Evolutionary conservation across 1,284 basidiomycete species (phyloP), one percentile per base, ranked within the genome.

Genomic region (Sutorius eximius): DNA sequence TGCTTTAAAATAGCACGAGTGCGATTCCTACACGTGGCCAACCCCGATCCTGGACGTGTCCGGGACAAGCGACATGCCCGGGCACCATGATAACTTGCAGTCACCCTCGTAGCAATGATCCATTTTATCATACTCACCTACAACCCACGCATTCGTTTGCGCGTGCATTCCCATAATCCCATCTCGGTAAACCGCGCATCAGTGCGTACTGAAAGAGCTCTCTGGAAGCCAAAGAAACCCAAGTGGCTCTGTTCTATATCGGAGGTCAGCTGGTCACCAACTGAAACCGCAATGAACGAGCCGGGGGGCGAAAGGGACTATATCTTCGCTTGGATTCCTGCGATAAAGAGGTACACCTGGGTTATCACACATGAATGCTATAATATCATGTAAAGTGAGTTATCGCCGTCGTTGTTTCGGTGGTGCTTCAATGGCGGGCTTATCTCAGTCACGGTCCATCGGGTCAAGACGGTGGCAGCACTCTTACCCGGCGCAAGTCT

Each of bases 291-390:
- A 20, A 45, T 60, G 18, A 56, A 57, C n/a, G 51, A 49, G 34
- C 52, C 27, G 24, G 46, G 44, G 52, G 22, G 51, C 52, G 22
- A 53, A 52, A 30, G 44, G 52, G 16, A 18, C 38, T 11, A 40
- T n/a, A 24, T 46, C 37, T 32, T 63, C 49, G n/a, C 33, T 45
- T 44, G 18, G 45, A 45, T 56, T 27, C 59, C 43, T 27, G 36
- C 36, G 22, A 49, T 6, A 36, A 53, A 27, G n/a, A 53, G 41
- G 22, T 16, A 46, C 27, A 15, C 51, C 45, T 15, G 18, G 33
- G 12, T 40, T 33, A 37, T 20, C 13, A 24, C 10, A 44, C 43
- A 30, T n/a, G 9, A 27, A 33, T 24, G 22, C 10, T 30, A 22
- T 42, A 16, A 41, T 2, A 29, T 27, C 37, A 47, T 40, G 24